Base-by-base conservation (phyloP, 768 basidiomycete genomes). In the Hericium coralloides region DNA sequence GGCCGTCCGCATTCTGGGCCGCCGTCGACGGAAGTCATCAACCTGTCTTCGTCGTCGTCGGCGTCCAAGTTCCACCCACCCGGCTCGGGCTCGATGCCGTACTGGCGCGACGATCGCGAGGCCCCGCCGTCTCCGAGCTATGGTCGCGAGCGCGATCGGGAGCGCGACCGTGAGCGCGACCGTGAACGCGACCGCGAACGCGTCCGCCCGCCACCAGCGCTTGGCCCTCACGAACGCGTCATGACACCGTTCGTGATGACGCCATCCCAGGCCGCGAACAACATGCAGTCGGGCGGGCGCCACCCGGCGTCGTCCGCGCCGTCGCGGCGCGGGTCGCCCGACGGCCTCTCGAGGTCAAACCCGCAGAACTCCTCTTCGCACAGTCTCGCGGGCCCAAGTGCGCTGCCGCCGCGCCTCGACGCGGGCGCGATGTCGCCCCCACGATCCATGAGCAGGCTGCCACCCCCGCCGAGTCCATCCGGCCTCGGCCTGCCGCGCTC, bases 181-280 rank as follows among this genome's bases (percentile, higher is more conserved):
- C 52, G 52, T 18, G 52, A 53, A 31, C 60, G 60, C 15, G n/a
- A 31, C 26, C 26, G 26, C 26, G 61, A 58, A 10, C 54, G 59
- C 20, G 59, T 59, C 12, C 63, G 22, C 53, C 61, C 38, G 64
- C 64, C 67, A 49, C 59, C 61, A 12, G 63, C 59, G 7, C 50
- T 61, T 49, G 63, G 65, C 12, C 59, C 63, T 15, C 67, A 67
- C 38, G 70, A 71, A 20, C 68, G 68, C 20, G 47, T 65, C 50
- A 63, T 69, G 59, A 66, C 67, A 7, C 68, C 69, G 7, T 67
- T 69, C 55, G 63, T 64, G 12, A 66, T 67, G 63, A 60, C 63
- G 23, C 61, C 69, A 14, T n/a, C 49, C 49, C 49, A 49, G 15
- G 26, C 26, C 49, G 26, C 23, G 38, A 43, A 23, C 39, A 20